phyloP scores from a whole-genome alignment of 225 moss, liverwort and hornwort species.

The Marchantia paleacea region DNA sequence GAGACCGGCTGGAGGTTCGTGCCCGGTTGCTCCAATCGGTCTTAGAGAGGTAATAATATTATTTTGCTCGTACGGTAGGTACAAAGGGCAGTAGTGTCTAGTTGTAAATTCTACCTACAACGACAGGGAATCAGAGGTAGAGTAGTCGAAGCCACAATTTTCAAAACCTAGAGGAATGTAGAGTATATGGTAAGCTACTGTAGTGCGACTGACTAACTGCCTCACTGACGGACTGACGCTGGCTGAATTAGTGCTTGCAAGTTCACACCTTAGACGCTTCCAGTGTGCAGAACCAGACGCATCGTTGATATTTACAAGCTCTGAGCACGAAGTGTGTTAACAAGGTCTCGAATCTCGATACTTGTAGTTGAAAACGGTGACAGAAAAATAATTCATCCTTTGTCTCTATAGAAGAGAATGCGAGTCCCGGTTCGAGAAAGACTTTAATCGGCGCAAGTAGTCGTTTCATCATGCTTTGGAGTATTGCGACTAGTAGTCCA shows the following conservation, averaged over 20 bases:
- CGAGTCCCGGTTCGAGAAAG: not conserved
- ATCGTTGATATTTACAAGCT: not conserved
- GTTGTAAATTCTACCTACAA: no score
- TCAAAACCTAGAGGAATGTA: not conserved
- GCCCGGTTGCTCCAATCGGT: no score
- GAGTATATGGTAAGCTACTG: not conserved
- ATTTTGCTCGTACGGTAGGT: no score
- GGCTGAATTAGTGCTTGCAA: not conserved
- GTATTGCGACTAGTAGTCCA: not conserved
- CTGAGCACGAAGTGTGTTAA: not conserved
- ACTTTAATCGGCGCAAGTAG: not conserved
- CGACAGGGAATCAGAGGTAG: no score
- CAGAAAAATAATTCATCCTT: not conserved
- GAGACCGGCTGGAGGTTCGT: no score
- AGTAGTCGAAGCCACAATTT: no score
- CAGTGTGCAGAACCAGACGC: not conserved
- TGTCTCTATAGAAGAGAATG: not conserved
- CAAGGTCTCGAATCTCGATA: not conserved
- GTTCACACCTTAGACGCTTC: not conserved
- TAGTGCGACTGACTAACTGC: not conserved
- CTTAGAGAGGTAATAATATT: no score
- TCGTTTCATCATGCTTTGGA: slow-evolving; percentile 9
- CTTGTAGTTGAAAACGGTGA: not conserved
- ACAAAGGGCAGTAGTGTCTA: no score
- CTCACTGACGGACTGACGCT: not conserved